Base-by-base conservation (phyloP, 2,329 filamentous ascomycete genomes). In the Fusarium illudens region DNA sequence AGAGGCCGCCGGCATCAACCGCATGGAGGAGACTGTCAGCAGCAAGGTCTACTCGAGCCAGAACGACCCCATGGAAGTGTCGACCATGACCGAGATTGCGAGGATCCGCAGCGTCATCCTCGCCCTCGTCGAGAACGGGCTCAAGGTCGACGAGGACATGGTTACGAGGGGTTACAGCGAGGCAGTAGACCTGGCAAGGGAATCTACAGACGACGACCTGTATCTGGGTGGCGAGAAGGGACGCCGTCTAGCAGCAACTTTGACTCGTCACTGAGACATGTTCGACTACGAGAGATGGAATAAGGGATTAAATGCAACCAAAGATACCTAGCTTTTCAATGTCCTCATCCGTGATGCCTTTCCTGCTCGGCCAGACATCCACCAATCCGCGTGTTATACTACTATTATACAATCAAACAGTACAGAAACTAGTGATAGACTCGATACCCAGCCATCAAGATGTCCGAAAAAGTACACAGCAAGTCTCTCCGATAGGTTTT, bases 21-120 rank as follows among this genome's bases (percentile, higher is more conserved):
- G 92, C 69, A 86, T 97, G 77, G 96, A 98, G 78, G 96, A 99
- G 81, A 89, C 84, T 71, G 91, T 96, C 19, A 94, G 90, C 67
- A 89, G 89, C 73, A 92, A 90, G 56, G 93, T 97, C 72, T 99
- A 99, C 80, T 96, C 92, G 58, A 96, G 92, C 76, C 94, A 97
- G 82, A 99, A 99, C 77, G 95, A 98, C 77, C 86, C 88, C 59
- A 94, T 99, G 67, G 83, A 88, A 20, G 82, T 88, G 3, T 88
- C 89, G 51, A 95, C 93, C 15, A 89, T 96, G 83, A 87, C 90
- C 65, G 96, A 98, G 83, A 97, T 99, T 79, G 90, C 93, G 15
- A 85, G 94, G 62, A 85, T 98, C 46, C 86, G 91, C 33, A 92
- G 92, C 20, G 92, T 96, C 59, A 91, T 99, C 58, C 87, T 89